Evolutionary conservation across 2,329 filamentous ascomycete species (phyloP), one percentile per base, ranked within the genome.

Genomic region (Aureobasidium sp.): DNA sequence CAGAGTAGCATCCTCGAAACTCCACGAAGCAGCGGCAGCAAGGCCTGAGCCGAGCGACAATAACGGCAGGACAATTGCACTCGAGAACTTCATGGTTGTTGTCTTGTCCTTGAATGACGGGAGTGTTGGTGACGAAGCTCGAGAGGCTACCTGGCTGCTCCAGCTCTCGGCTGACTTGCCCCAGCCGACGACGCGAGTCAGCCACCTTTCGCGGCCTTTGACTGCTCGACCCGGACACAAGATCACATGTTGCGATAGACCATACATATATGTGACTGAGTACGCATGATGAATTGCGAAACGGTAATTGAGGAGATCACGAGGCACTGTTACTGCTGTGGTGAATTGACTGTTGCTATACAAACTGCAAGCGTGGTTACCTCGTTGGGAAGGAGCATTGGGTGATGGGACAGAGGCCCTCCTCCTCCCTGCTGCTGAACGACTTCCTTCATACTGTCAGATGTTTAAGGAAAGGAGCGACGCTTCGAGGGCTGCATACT

Each of bases 1-100:
- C 66, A 92, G 79, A 65, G 82, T 85, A 66, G 82, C 89, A 75
- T 92, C 88, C 66, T 88, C 82, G 69, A 92, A 92, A 62, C 81
- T 81, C 89, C 89, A 93, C 26, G 83, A 82, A 34, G 79, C 78
- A 62, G 78, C 81, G 32, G 82, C 82, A 26, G 76, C 78, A 59
- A 75, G 69, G 24, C 62, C 34, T n/a, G 69, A 64, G 36, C 63
- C 63, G 15, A 67, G 63, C n/a, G 67, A 67, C 27, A 70, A 61
- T 17, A 66, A 47, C 12, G 64, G 63, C 27, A 68, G 37, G 5
- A 65, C 60, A 12, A 67, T 51, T 59, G 63, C 62, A 44, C 48
- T 62, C 26, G 69, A 59, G 46, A 72, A 48, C 59, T 63, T 71
- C 71, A 73, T 73, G 44, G 41, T 67, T 51, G 61, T 24, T 37